phyloP scores from a whole-genome alignment of 352 stramenopile species.

The Pythium phragmitis region DNA sequence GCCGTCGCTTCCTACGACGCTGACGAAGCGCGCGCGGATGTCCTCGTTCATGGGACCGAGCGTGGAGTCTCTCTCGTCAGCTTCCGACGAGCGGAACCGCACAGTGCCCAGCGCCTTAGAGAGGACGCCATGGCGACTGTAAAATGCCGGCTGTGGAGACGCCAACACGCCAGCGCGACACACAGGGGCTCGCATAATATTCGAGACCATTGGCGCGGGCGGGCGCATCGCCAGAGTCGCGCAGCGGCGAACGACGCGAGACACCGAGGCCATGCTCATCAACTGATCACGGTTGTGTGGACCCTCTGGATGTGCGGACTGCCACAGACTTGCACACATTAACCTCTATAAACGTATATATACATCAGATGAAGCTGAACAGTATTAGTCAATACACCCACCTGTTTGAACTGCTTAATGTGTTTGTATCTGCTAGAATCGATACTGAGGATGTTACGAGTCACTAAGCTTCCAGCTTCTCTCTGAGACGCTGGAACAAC shows the following conservation, averaged over 20 bases:
- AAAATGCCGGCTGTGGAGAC: background rate
- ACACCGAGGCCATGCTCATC: slow-evolving; percentile 16
- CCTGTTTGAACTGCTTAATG: background rate
- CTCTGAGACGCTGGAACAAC: background rate
- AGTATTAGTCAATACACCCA: too few relatives aligned
- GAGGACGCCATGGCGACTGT: background rate
- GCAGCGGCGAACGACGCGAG: slow-evolving; percentile 15
- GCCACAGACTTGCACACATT: slow-evolving; percentile 7
- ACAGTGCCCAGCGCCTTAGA: background rate
- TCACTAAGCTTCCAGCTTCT: background rate
- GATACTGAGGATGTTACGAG: background rate
- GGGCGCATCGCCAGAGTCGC: background rate
- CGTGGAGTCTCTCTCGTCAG: background rate
- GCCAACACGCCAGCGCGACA: background rate
- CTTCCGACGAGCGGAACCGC: slow-evolving; percentile 13
- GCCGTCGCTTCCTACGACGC: slow-evolving; percentile 54
- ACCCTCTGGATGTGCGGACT: slow-evolving; percentile 6
- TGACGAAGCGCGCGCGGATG: slow-evolving; percentile 55
- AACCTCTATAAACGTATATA: slow-evolving; percentile 22
- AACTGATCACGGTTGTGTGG: background rate
- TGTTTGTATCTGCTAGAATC: slow-evolving; percentile 1
- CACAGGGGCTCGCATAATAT: background rate
- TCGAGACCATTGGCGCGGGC: background rate
- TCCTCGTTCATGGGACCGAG: slow-evolving; percentile 58
- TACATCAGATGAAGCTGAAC: too few relatives aligned